phyloP scores from a whole-genome alignment of 495 filamentous ascomycete species.

The Cercophora newfieldiana region DNA sequence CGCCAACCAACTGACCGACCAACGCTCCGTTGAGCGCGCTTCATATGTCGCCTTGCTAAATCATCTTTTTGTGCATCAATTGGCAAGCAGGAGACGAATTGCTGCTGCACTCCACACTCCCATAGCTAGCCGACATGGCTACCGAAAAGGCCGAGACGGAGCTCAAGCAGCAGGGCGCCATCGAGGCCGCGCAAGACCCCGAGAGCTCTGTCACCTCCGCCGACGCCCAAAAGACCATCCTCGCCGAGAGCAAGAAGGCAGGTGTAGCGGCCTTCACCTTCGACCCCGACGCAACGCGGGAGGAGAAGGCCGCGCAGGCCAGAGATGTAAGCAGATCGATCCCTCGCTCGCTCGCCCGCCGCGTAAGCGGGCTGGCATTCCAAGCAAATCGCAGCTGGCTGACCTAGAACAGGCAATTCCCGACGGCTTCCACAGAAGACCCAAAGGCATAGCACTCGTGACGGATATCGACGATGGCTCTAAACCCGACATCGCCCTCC shows the following conservation, averaged over 20 bases:
- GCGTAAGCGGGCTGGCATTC: neutral
- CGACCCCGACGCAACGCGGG: constrained; percentile 78
- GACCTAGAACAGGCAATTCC: constrained; percentile 41
- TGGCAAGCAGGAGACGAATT: constrained; percentile 19
- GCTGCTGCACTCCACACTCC: constrained; percentile 18
- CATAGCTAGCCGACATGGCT: constrained; percentile 36
- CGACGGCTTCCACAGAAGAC: constrained; percentile 65
- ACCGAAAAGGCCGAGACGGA: constrained; percentile 49
- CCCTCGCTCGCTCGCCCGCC: constrained; percentile 35
- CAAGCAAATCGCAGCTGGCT: constrained; percentile 1
- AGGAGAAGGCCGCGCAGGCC: constrained; percentile 79
- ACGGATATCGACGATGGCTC: constrained; percentile 73
- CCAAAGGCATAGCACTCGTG: constrained; percentile 65
- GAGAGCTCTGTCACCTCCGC: constrained; percentile 66
- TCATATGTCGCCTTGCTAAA: neutral
- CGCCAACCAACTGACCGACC: neutral
- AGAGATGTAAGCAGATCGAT: constrained; percentile 61
- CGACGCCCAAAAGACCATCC: constrained; percentile 66
- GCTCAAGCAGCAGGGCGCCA: constrained; percentile 74
- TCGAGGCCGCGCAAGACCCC: constrained; percentile 71
- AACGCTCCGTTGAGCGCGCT: neutral
- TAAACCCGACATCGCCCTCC: constrained; percentile 74
- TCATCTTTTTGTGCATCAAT: constrained; percentile 22
- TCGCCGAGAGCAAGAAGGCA: constrained; percentile 72
- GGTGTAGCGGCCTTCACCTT: constrained; percentile 82